Evolutionary conservation across 2,329 filamentous ascomycete genomes (phyloP).

Genomic region (Dactylonectria estremocensis): DNA sequence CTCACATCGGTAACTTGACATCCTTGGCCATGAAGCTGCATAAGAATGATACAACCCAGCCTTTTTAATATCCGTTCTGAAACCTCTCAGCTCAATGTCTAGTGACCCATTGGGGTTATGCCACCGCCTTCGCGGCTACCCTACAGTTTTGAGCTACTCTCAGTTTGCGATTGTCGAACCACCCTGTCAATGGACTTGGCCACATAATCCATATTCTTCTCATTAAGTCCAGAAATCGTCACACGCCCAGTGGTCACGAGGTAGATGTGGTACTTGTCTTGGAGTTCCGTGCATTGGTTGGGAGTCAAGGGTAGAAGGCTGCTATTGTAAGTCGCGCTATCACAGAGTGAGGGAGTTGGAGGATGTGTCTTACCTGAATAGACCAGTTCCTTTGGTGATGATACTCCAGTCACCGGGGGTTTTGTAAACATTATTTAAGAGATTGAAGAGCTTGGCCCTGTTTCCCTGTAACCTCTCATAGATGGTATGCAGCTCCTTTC

Average conservation of each 20-base stretch:
- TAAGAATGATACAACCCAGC: too few species aligned
- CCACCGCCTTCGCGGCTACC: not conserved
- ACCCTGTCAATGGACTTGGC: conserved; percentile 26
- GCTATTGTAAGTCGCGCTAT: not conserved
- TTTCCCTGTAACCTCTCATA: conserved; percentile 16
- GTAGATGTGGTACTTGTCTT: conserved; percentile 33
- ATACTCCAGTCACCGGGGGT: conserved; percentile 35
- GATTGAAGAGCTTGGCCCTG: conserved; percentile 19
- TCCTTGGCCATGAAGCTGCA: too few species aligned
- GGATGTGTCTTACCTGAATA: conserved; percentile 26
- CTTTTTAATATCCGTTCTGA: not conserved
- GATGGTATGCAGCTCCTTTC: conserved; percentile 22
- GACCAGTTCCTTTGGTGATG: conserved; percentile 30
- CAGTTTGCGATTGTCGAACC: conserved; percentile 9
- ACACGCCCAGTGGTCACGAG: conserved; percentile 23
- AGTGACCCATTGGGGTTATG: not conserved
- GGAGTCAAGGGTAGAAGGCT: conserved; percentile 24
- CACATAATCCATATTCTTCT: conserved; percentile 26
- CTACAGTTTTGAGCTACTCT: not conserved
- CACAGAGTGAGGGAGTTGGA: not conserved
- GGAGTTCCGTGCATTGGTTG: conserved; percentile 23
- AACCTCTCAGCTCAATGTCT: not conserved
- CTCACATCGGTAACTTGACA: too few species aligned
- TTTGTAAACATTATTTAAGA: conserved; percentile 19
- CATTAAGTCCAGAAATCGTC: conserved; percentile 25